Base-by-base conservation (phyloP, 2,329 filamentous ascomycete species). In the Diaporthe ampelina region DNA sequence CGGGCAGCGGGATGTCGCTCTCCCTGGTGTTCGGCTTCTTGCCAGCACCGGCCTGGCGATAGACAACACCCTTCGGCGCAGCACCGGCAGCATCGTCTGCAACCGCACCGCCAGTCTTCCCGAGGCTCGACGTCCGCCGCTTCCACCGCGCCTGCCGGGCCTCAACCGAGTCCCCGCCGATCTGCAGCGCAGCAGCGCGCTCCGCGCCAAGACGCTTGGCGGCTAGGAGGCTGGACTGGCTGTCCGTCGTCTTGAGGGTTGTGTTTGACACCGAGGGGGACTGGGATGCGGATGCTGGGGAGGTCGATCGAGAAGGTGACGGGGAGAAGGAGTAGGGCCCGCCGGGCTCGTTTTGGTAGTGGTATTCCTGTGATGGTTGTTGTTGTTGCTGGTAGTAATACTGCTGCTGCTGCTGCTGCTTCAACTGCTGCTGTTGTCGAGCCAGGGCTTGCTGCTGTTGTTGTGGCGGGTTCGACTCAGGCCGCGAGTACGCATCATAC, bases 201-300 rank as follows among this genome's bases (percentile, higher is more conserved):
- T 87, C 85, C 35, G 81, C 82, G 9, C 89, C 88, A 26, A 90
- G 79, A 6, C 89, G 84, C 78, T 90, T 90, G 29, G 87, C 85
- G 11, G 90, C 84, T 40, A 90, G 84, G 5, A 86, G 84, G 67
- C 84, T 85, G 50, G 69, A 50, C 32, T 48, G 59, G 45, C 57
- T 52, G 63, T 68, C 63, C 8, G 48, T 32, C 15, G 48, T 54
- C 7, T n/a, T 58, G 50, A 72, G 50, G 67, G 69, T 24, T 11
- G 67, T 50, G 84, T 78, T 54, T 15, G 57, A 54, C 19, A 48
- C n/a, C 2, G 50, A 50, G 45, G 68, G 57, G 8, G 63, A 68
- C 10, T 59, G 40, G 15, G 74, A 70, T 4, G 65, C 29, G 11
- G 71, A 73, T 1, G 50, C 69, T 70, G 35, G 73, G 45, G 76